Conservation (phyloP, 139 green algal species). For the Limnomonas spitsbergensis region DNA sequence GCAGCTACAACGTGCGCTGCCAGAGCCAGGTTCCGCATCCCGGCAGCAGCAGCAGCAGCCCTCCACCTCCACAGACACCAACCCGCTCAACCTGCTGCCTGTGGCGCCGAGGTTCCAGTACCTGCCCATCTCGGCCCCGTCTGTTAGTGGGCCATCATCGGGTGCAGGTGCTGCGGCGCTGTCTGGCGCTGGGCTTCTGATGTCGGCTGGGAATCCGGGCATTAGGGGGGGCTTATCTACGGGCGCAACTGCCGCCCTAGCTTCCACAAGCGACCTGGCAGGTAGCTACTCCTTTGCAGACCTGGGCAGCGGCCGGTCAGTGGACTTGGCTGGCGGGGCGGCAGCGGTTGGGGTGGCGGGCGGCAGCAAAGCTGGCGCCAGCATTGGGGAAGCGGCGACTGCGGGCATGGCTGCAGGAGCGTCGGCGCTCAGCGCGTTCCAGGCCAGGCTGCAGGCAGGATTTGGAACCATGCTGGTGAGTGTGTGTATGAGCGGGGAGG, state of each 20-base stretch:
- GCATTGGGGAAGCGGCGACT: not conserved
- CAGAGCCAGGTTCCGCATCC: not conserved
- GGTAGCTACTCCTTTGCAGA: slow-evolving; percentile 41
- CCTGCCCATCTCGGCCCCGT: slow-evolving; percentile 76
- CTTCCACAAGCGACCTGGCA: slow-evolving; percentile 8
- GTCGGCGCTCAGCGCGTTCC: not conserved
- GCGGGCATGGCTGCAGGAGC: slow-evolving; percentile 11
- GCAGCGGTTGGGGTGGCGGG: not conserved
- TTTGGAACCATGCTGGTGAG: slow-evolving; percentile 18
- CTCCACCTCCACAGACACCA: slow-evolving; percentile 49
- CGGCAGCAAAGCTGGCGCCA: not conserved
- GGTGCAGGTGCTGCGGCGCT: not conserved
- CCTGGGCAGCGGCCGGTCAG: slow-evolving; percentile 32
- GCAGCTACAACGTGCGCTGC: slow-evolving; percentile 41
- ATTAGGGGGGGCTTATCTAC: not conserved
- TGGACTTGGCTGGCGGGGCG: not conserved
- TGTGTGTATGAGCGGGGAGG: no score
- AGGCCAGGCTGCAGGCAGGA: not conserved
- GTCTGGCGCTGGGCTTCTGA: not conserved
- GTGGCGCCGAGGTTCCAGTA: slow-evolving; percentile 78
- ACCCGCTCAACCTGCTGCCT: slow-evolving; percentile 72
- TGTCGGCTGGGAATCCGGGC: not conserved
- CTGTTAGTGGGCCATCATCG: no score
- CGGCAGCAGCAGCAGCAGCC: slow-evolving; percentile 15
- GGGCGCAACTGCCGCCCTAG: not conserved